A percentile compares a stretch with the other conserved stretches of the same genome.
phyloP scores from a whole-genome alignment of 257 asterid genomes.

The Ilex aquifolium region DNA sequence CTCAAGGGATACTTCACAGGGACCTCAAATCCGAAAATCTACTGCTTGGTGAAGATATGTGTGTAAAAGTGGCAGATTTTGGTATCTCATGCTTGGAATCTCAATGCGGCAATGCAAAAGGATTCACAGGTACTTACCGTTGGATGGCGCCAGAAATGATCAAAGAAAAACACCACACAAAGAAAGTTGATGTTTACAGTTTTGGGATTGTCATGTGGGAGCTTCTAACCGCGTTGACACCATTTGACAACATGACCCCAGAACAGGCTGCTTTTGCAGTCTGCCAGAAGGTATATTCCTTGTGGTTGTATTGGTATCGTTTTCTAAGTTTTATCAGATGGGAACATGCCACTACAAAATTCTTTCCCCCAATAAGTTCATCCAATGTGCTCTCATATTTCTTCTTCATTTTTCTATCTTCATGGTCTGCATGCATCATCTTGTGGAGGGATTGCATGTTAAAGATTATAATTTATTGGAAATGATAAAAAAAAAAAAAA shows the following conservation, averaged over 20 bases:
- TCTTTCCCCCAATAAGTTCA: neutral
- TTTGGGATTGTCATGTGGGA: constrained; percentile 92
- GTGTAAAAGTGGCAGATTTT: constrained; percentile 91
- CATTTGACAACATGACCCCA: constrained; percentile 88
- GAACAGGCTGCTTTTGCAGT: constrained; percentile 99
- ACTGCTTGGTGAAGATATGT: constrained; percentile 77
- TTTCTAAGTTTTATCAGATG: neutral
- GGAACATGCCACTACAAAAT: too few species aligned
- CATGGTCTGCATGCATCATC: too few species aligned
- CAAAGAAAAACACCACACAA: constrained; percentile 81
- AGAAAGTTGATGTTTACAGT: constrained; percentile 91
- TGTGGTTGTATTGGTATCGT: neutral
- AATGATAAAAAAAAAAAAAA: too few species aligned
- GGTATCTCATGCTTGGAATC: constrained; percentile 94
- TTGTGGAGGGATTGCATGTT: too few species aligned
- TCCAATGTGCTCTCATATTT: neutral
- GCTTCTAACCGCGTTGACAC: constrained; percentile 84
- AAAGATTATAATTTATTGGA: too few species aligned
- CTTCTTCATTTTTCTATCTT: neutral
- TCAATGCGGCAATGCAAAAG: constrained; percentile 89
- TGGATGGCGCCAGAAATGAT: constrained; percentile 99
- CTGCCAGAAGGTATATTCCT: constrained; percentile 78
- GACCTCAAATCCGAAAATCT: constrained; percentile 94
- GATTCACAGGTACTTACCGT: constrained; percentile 93
- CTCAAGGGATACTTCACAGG: constrained; percentile 84